Evolutionary conservation across 345 rosid species (phyloP), one percentile per base, ranked within the genome.

Genomic region (Heritiera littoralis): DNA sequence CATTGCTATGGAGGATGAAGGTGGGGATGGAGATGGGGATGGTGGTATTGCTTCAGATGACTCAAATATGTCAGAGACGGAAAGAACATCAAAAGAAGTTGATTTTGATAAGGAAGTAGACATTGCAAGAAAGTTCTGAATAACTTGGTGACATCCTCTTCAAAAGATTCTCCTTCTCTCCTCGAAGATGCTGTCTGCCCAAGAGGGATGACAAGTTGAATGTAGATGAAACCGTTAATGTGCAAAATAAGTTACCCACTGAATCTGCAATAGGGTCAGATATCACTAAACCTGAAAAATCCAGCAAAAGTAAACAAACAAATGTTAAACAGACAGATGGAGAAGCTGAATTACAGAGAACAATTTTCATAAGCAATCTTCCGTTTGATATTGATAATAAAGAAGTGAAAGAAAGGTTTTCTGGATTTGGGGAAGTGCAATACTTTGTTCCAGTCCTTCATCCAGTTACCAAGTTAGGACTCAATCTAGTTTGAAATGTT

Each of bases 381-480:
- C 97, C 97, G n/a, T 95, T 91, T 81, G 98, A 92, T 65, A 81
- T 86, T 78, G 89, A 80, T 28, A 82, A 79, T 71, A 92, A 84
- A 70, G 98, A 95, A 83, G 94, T 95, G 75, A 91, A 80, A 85
- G 92, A 90, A 79, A 83, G 93, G 52, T 95, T 95, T 84, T 78
- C 93, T 69, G 89, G 64, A 70, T 93, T 88, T 86, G 99, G 98
- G 76, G 87, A 88, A 81, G 92, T 92, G 88, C 86, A 82, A 74
- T 92, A 92, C n/a, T 90, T 91, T 79, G 49, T 84, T 70, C 97
- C 93, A 0, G 98, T 95, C 83, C 94, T 93, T 75, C 94, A 95
- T 85, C 90, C 83, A 72, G 87, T 92, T 83, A 93, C 99, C 83
- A 92, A 90, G 99, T 95, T 92, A 15, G 87, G 52, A 76, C 41